phyloP scores from a whole-genome alignment of 2,329 filamentous ascomycete genomes.

The Dichotomopilus funicola region DNA sequence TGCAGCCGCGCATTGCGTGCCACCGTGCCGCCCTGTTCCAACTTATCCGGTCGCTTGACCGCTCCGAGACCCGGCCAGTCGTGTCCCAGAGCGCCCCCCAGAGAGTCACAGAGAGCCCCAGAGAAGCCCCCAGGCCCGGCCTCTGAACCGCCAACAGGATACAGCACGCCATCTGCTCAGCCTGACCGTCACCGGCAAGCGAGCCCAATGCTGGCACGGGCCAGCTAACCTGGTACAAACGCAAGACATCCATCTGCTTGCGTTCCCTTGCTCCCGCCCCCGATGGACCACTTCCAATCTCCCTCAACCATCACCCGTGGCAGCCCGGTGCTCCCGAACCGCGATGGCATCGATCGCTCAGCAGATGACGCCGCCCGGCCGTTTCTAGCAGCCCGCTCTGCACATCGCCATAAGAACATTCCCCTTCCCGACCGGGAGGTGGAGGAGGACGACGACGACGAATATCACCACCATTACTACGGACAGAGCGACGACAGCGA shows the following conservation, averaged over 20 bases:
- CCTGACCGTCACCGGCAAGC: slow-evolving; percentile 18
- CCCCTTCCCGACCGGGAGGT: slow-evolving; percentile 1
- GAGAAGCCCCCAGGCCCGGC: not conserved
- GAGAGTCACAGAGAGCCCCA: too few relatives aligned
- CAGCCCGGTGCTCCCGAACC: slow-evolving; percentile 16
- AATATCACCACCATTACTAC: too few relatives aligned
- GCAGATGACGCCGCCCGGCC: slow-evolving; percentile 20
- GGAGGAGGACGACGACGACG: not conserved
- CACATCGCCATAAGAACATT: slow-evolving; percentile 17
- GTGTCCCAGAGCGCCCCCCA: slow-evolving; percentile 3
- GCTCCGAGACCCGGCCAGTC: slow-evolving; percentile 11
- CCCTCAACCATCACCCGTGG: slow-evolving; percentile 14
- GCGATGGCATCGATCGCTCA: slow-evolving; percentile 21
- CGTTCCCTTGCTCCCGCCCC: slow-evolving; percentile 10
- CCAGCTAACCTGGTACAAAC: slow-evolving; percentile 20
- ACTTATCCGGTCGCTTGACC: slow-evolving; percentile 16
- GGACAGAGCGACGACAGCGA: too few relatives aligned
- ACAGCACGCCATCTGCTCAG: slow-evolving; percentile 27
- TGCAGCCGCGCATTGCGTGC: slow-evolving; percentile 23
- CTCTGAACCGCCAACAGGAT: slow-evolving; percentile 11
- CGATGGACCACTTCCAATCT: slow-evolving; percentile 21
- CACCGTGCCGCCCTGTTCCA: slow-evolving; percentile 15
- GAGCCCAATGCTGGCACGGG: slow-evolving; percentile 24
- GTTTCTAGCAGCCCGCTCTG: slow-evolving; percentile 14
- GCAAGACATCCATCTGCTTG: slow-evolving; percentile 19